A percentile compares a stretch with the other conserved stretches of the same genome.
Evolutionary conservation across 2,329 filamentous ascomycete genomes (phyloP).

Genomic region (Aspergillus floridensis): DNA sequence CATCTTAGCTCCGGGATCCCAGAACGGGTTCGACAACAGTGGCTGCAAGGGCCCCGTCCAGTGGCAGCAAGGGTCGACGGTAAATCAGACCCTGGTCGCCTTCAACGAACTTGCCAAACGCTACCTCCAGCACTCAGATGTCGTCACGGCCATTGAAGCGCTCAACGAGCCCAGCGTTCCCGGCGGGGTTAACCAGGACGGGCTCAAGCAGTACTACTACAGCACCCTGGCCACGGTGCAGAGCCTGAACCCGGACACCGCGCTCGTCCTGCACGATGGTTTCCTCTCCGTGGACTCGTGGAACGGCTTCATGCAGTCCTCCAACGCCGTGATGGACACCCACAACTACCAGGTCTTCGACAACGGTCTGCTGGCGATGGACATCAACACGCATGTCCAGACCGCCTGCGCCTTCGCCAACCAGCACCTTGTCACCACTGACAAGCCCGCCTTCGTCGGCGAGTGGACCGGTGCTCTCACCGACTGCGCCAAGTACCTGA

Average conservation of each 20-base stretch:
- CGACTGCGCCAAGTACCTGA: slow-evolving; percentile 53
- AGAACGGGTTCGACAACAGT: slow-evolving; percentile 68
- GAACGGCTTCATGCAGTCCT: slow-evolving; percentile 59
- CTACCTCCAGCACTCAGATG: slow-evolving; percentile 57
- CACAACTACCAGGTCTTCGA: slow-evolving; percentile 68
- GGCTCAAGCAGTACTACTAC: slow-evolving; percentile 54
- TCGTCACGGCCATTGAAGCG: slow-evolving; percentile 53
- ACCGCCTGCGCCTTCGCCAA: slow-evolving; percentile 55
- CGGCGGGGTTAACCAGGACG: slow-evolving; percentile 42
- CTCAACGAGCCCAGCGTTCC: slow-evolving; percentile 44
- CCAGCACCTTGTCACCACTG: slow-evolving; percentile 49
- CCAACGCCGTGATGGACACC: slow-evolving; percentile 61
- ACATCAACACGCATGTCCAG: slow-evolving; percentile 53
- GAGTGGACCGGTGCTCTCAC: slow-evolving; percentile 70
- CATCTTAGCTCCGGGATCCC: slow-evolving; percentile 54
- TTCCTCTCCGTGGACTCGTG: slow-evolving; percentile 51
- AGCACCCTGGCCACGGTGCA: slow-evolving; percentile 51
- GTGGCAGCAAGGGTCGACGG: slow-evolving; percentile 40
- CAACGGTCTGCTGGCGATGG: slow-evolving; percentile 49
- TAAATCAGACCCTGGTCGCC: slow-evolving; percentile 48
- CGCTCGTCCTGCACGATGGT: slow-evolving; percentile 56
- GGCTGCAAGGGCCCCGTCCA: slow-evolving; percentile 46
- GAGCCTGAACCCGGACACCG: slow-evolving; percentile 43
- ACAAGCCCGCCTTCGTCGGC: slow-evolving; percentile 67
- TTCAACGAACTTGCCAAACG: slow-evolving; percentile 58